Evolutionary conservation across 345 rosid genomes (phyloP), one percentile per base, ranked within the genome.

Genomic region (Gossypium raimondii): DNA sequence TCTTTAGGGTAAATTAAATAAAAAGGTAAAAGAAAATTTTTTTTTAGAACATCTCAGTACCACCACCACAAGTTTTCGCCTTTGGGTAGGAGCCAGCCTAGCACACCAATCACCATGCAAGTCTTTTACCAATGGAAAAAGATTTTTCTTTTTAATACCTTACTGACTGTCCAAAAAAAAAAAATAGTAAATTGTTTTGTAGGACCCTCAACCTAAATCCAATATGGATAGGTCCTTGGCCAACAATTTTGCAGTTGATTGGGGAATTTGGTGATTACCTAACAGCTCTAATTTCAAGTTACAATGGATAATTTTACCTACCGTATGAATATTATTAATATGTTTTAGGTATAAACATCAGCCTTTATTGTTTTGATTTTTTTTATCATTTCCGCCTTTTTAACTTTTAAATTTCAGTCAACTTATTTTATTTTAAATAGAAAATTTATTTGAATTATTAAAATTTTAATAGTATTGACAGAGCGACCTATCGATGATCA

Each of bases 201-300:
- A 64, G 72, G 41, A 3, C 70, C 70, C 59, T 43, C 61, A 25
- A 27, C 61, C 64, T 11, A 53, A 34, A 75, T 65, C 73, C 55
- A 34, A 38, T 5, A 4, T 67, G 68, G 78, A 48, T 76, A 68
- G 45, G 59, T 34, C 24, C 22, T 47, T 62, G 11, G 17, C 56
- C 44, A 29, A 29, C 12, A 29, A 6, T 51, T 63, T 38, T 13
- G 38, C 34, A 63, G 38, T 34, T 8, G 17, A 51, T 29, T 11
- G 10, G 14, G 38, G 52, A 18, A 51, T 22, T 65, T 65, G 77
- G 72, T 34, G 41, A 34, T 75, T 65, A 50, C 64, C 77, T 65
- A 65, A 52, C 77, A 22, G 20, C 47, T 56, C 25, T 59, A 24
- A 59, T 59, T 59, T 59, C 34, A 58, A 57, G 13, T 10, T 58